These are phyloP conservation scores for Mucor plumbeus DNA, from an alignment of 371 early-diverging fungal species.

Conservation along the genomic window DNA sequence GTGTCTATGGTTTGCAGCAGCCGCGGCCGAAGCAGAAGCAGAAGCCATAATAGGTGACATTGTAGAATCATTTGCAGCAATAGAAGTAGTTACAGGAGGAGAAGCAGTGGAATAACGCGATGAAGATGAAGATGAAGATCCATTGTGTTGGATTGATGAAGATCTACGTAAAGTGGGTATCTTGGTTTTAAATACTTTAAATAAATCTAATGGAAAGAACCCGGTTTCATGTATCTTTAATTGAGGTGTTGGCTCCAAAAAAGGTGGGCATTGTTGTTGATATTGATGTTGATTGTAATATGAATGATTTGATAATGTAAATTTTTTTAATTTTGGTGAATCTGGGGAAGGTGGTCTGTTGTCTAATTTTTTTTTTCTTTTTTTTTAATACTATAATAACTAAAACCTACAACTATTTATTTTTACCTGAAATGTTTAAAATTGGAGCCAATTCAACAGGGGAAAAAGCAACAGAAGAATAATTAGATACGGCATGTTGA, in stretches of 20 bases:
- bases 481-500: constrained; percentile 21
- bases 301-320: not conserved
- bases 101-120: constrained; percentile 11
- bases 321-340: constrained; percentile 28
- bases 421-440: constrained; percentile 21
- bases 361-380: constrained; percentile 18
- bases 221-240: constrained; percentile 15
- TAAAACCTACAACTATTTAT: not conserved
- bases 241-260: constrained; percentile 32
- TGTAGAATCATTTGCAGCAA: constrained; percentile 9
- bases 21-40: constrained; percentile 36
- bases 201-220: constrained; percentile 17
- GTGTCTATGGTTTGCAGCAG: constrained; percentile 32
- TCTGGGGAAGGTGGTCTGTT: constrained; percentile 38
- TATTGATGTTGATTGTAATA: constrained; percentile 15
- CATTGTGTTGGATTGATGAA: not conserved
- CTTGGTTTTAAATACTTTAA: constrained; percentile 16
- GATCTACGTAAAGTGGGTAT: constrained; percentile 25
- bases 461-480: constrained; percentile 25
- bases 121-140: not conserved
- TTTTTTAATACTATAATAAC: not conserved
- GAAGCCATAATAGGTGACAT: constrained; percentile 41
- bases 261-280: constrained; percentile 23
- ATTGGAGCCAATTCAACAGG: constrained; percentile 38
- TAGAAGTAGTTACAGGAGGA: not conserved